Evolutionary conservation across 2,329 filamentous ascomycete species (phyloP), one percentile per base, ranked within the genome.

Genomic region (Drechslerella coelobrocha): DNA sequence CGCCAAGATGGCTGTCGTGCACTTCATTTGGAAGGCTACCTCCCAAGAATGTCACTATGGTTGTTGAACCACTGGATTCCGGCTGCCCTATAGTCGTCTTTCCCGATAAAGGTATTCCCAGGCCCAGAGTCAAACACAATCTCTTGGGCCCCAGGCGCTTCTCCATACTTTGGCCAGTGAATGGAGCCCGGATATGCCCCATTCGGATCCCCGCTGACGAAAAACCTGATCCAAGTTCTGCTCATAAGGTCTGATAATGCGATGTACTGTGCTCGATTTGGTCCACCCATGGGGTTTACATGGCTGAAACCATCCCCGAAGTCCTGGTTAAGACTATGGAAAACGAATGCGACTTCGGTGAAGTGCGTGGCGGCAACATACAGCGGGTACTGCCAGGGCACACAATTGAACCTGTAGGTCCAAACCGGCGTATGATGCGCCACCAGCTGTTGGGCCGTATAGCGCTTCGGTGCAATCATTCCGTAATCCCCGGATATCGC

Each of bases 341-440:
- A 78, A 4, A 79, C 76, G 10, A 78, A 80, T 45, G 77, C 78
- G 0, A 80, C 79, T 43, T 76, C 78, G 12, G 68, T 80, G 76
- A 86, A 87, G 76, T 87, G 85, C 0, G 81, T 81, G 0, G 81
- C 82, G 0, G 82, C 83, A 1, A 78, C 75, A 0, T 78, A 76
- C 8, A 79, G 77, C 0, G 80, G 77, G 0, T 82, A 74, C 8
- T 83, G 82, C 3, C 80, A 79, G 0, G 82, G 78, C 8, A 83
- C 78, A 7, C 84, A 84, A 74, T 88, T 86, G 80, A 88, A 88
- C 50, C 84, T 82, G 78, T 87, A 88, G 74, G 82, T 84, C 79
- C 85, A 88, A 9, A 84, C 84, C 3, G 82, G 79, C 0, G 84
- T 74, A 12, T 79, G 78, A 34, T 79, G 77, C 4, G 78, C 78